Evolutionary conservation across 2,329 filamentous ascomycete species (phyloP).

Genomic region (Ascochyta viciae-villosae): DNA sequence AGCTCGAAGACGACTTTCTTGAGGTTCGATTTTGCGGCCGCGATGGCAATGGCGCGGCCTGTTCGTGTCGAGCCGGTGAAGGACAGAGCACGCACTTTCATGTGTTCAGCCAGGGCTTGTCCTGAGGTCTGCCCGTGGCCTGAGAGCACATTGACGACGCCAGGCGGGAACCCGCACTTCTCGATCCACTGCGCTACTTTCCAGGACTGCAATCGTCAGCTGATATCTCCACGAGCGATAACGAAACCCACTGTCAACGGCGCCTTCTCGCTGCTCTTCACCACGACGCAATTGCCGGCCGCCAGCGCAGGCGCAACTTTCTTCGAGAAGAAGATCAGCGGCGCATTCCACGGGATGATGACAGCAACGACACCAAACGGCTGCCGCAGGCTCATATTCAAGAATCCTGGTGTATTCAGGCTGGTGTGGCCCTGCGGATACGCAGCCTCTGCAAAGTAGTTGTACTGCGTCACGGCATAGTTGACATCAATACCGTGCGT

Average conservation of each 20-base stretch:
- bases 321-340: constrained; percentile 36
- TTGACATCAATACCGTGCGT: constrained; percentile 77
- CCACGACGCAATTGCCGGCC: constrained; percentile 35
- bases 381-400: constrained; percentile 76
- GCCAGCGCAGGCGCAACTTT: constrained; percentile 37
- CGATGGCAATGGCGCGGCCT: constrained; percentile 78
- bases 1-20: constrained; percentile 87
- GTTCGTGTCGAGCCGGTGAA: constrained; percentile 86
- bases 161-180: constrained; percentile 79
- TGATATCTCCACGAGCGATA: not conserved
- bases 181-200: constrained; percentile 78
- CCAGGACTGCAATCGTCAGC: constrained; percentile 62
- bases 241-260: constrained; percentile 68
- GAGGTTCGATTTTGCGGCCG: constrained; percentile 77
- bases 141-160: constrained; percentile 81
- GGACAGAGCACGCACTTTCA: constrained; percentile 79
- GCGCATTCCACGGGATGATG: constrained; percentile 69
- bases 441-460: constrained; percentile 77
- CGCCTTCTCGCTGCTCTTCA: constrained; percentile 48
- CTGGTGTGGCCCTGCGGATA: constrained; percentile 86
- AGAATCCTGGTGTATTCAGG: constrained; percentile 37
- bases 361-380: constrained; percentile 79
- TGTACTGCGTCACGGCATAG: constrained; percentile 78
- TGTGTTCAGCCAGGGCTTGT: constrained; percentile 77
- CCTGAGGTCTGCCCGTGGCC: constrained; percentile 78